phyloP scores from a whole-genome alignment of 371 early-diverging fungal species.

The Nematocida major region DNA sequence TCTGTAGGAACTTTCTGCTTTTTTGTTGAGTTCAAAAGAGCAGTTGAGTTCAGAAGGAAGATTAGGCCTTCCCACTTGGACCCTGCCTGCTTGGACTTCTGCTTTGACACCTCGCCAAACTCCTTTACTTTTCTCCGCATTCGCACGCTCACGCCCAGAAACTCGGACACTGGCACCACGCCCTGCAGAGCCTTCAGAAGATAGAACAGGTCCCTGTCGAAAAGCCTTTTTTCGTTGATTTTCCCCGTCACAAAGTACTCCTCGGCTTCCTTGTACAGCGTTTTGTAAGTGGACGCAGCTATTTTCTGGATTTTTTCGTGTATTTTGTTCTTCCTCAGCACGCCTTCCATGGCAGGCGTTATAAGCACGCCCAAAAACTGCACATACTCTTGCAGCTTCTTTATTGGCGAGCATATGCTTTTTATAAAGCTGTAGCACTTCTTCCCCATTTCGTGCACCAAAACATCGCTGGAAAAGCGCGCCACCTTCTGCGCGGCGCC shows the following conservation, averaged over 20 bases:
- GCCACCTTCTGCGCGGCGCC: background rate
- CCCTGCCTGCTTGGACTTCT: background rate
- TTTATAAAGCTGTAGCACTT: slow-evolving; percentile 12
- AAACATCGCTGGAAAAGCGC: background rate
- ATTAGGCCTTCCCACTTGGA: background rate
- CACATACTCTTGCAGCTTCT: background rate
- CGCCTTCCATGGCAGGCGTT: background rate
- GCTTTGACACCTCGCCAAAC: slow-evolving; percentile 1
- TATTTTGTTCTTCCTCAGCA: slow-evolving; percentile 2
- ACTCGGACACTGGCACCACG: background rate
- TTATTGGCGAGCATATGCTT: background rate
- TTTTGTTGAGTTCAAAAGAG: background rate
- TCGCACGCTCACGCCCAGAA: background rate
- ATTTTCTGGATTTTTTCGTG: background rate
- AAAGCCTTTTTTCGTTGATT: slow-evolving; percentile 17
- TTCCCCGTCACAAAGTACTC: background rate
- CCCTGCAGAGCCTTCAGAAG: background rate
- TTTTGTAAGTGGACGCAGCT: background rate
- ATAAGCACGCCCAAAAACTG: background rate
- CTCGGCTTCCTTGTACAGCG: slow-evolving; percentile 38
- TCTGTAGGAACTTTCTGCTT: background rate
- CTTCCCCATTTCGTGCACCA: slow-evolving; percentile 1
- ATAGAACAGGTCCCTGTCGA: background rate
- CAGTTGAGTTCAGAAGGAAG: background rate
- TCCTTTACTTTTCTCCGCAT: background rate